Base-by-base conservation (phyloP, 345 rosid species). In the Arabidopsis suecica region DNA sequence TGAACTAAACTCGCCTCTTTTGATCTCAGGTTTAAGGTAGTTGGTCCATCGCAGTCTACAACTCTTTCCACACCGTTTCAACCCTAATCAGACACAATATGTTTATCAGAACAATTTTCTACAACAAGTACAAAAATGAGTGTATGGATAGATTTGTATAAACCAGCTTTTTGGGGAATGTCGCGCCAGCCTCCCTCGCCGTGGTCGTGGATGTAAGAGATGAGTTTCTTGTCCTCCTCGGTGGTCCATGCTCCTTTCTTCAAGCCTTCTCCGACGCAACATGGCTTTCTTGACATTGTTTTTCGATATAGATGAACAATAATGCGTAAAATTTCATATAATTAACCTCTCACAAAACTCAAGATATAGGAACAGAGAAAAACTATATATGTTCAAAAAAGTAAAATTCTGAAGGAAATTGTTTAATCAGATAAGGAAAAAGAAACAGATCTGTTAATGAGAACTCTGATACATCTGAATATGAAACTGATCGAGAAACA, bases 51-150 rank as follows among this genome's bases (percentile, higher is more conserved):
- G 51, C 49, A 83, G 66, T 65, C 86, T 80, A 58, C 86, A 83
- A 70, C 86, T 83, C 82, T 83, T 83, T 60, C 86, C 86, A 68
- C 86, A 80, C 13, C 86, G 79, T 57, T 78, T 76, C 47, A 83
- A 75, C 44, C 83, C 86, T 83, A 40, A 12, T 16, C 20, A 65
- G 64, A 65, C 36, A 70, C 12, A 44, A 42, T 7, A 42, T 7
- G 18, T n/a, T 55, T 28, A 55, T 23, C 18, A 76, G 7, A 23
- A 37, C 1, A 42, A 3, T 12, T 40, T 36, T 12, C 45, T 25
- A 23, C 7, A 12, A 28, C 0, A 9, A 34, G 8, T 49, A 23
- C 22, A 4, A 40, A 48, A 3, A 14, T 22, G 38, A n/a, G 30
- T 53, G 23, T 76, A 54, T 53, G n/a, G 68, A 41, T 22, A 61